Evolutionary conservation across 495 filamentous ascomycete genomes (phyloP).

Genomic region (Tuber indicum): DNA sequence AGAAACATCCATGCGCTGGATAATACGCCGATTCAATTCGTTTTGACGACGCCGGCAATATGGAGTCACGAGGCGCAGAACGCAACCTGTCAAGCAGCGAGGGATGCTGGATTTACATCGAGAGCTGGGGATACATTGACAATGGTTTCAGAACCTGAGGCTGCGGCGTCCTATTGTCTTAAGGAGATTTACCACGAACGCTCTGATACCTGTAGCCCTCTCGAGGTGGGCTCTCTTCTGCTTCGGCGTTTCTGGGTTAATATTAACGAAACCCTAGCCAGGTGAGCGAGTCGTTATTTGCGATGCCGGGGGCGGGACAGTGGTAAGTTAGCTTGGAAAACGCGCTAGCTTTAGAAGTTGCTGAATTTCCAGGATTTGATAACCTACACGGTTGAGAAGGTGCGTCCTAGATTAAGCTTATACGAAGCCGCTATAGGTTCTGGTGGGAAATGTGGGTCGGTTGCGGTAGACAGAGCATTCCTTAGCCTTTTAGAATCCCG

Average conservation of each 20-base stretch:
- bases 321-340: constrained; percentile 26
- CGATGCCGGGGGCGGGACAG: constrained; percentile 42
- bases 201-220: background rate
- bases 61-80: constrained; percentile 43
- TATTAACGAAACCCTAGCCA: constrained; percentile 8
- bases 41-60: constrained; percentile 43
- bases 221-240: background rate
- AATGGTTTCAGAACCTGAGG: constrained; percentile 44
- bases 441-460: constrained; percentile 42
- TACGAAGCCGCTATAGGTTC: constrained; percentile 33
- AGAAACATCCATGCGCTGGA: constrained; percentile 11
- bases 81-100: constrained; percentile 38
- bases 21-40: constrained; percentile 40
- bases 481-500: constrained; percentile 32
- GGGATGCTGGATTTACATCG: constrained; percentile 39
- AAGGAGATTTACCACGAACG: constrained; percentile 15
- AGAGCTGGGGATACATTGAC: constrained; percentile 34
- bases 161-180: constrained; percentile 34
- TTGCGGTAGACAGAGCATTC: constrained; percentile 38
- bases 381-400: constrained; percentile 31
- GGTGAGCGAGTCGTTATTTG: constrained; percentile 38
- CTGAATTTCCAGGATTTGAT: constrained; percentile 29
- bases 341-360: background rate
- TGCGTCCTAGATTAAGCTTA: constrained; percentile 26
- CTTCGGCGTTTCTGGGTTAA: background rate